Evolutionary conservation across 331 rosid species (phyloP).

Genomic region (Phaseolus coccineus): DNA sequence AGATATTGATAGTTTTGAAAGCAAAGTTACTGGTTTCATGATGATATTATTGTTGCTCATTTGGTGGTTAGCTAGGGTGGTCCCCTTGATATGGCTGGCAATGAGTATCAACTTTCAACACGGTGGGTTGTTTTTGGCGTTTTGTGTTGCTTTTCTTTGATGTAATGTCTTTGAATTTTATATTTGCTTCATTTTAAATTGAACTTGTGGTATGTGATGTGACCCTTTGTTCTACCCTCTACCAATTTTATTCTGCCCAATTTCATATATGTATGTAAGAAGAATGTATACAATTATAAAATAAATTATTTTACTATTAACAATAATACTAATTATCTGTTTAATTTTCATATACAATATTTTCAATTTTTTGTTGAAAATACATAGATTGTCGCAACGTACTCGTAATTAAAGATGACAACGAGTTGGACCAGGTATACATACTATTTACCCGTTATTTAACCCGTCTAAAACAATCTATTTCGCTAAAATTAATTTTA

Average conservation of each 20-base stretch:
- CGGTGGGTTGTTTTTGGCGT: conserved; percentile 6
- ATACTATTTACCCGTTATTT: no score
- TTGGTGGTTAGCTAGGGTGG: conserved; percentile 23
- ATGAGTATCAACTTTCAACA: conserved; percentile 22
- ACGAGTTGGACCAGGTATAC: no score
- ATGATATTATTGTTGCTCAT: conserved; percentile 5
- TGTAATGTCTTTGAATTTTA: background rate
- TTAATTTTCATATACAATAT: no score
- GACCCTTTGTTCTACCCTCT: background rate
- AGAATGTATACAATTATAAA: no score
- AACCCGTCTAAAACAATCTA: no score
- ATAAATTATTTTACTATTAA: no score
- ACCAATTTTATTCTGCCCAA: background rate
- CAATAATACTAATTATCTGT: no score
- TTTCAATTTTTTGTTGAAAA: no score
- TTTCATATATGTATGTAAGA: no score
- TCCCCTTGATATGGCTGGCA: conserved; percentile 35
- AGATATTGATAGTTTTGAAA: conserved; percentile 39
- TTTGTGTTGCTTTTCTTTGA: conserved; percentile 9
- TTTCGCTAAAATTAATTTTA: no score
- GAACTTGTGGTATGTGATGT: background rate
- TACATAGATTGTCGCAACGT: no score
- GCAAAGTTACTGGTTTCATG: conserved; percentile 27
- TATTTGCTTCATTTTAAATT: background rate
- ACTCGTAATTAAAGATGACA: no score